Conservation (phyloP, 2,329 filamentous ascomycete genomes). For the Xylariales sp. region DNA sequence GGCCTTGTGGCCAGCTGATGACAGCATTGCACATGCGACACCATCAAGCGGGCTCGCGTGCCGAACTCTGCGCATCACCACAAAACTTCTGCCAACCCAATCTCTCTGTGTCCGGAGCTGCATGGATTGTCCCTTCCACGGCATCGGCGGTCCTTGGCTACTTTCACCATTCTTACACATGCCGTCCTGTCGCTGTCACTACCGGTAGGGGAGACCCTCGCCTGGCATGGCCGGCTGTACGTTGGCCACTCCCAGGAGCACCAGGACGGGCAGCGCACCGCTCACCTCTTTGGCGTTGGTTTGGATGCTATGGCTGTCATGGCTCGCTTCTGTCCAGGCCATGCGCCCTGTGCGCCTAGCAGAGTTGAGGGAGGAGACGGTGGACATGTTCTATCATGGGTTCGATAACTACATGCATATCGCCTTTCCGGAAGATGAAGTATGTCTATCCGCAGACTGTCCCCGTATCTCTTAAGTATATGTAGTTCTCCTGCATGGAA, state of each 20-base stretch:
- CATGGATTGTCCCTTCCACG: no score
- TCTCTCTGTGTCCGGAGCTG: neutral
- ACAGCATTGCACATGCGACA: no score
- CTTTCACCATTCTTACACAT: slow-evolving; percentile 21
- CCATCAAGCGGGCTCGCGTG: no score
- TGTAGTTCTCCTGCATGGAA: no score
- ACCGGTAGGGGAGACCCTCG: slow-evolving; percentile 37
- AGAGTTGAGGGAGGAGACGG: slow-evolving; percentile 54
- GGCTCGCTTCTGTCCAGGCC: slow-evolving; percentile 32
- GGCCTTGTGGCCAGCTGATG: no score
- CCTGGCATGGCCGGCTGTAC: slow-evolving; percentile 28
- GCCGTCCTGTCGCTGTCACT: slow-evolving; percentile 24
- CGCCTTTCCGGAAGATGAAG: slow-evolving; percentile 94
- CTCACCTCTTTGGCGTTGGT: slow-evolving; percentile 18
- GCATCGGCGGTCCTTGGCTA: no score
- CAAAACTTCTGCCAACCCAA: no score
- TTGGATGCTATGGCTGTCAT: slow-evolving; percentile 29
- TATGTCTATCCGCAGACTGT: slow-evolving; percentile 19
- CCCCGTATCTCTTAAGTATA: neutral
- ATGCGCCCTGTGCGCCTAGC: slow-evolving; percentile 55
- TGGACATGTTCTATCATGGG: slow-evolving; percentile 93
- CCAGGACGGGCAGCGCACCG: slow-evolving; percentile 12
- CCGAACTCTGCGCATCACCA: no score
- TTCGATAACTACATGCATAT: slow-evolving; percentile 92
- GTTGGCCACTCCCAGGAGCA: slow-evolving; percentile 17